Evolutionary conservation across 768 basidiomycete species (phyloP).

Genomic region (Lyophyllum shimeji): DNA sequence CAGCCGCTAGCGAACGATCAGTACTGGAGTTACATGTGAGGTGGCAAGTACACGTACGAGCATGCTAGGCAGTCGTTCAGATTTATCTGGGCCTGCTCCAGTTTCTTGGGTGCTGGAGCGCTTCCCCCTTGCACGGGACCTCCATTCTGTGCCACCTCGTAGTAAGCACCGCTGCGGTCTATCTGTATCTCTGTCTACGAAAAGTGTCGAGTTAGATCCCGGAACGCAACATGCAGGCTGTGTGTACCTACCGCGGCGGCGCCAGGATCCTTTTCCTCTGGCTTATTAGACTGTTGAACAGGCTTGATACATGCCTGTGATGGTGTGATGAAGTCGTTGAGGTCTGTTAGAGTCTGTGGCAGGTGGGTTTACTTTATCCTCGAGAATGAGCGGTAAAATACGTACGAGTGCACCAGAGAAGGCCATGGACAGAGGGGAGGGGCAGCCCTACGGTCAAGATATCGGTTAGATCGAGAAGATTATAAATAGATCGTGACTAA

Average conservation of each 20-base stretch:
- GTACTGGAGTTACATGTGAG: not conserved
- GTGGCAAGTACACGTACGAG: constrained; percentile 58
- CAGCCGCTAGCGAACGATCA: constrained; percentile 66
- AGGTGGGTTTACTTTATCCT: constrained; percentile 1
- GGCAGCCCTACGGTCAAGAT: not conserved
- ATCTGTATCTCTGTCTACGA: constrained; percentile 88
- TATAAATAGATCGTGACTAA: constrained; percentile 10
- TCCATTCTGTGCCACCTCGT: constrained; percentile 61
- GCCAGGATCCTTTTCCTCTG: constrained; percentile 29
- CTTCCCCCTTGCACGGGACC: constrained; percentile 8
- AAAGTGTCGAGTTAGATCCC: not conserved
- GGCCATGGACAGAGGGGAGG: constrained; percentile 49
- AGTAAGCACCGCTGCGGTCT: constrained; percentile 83
- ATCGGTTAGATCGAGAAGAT: not conserved
- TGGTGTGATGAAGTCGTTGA: constrained; percentile 97
- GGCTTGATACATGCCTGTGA: constrained; percentile 98
- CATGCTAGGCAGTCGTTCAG: constrained; percentile 98
- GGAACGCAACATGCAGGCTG: not conserved
- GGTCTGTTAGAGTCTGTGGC: constrained; percentile 80
- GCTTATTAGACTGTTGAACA: constrained; percentile 51
- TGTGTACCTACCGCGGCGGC: constrained; percentile 34
- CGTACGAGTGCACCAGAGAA: constrained; percentile 86
- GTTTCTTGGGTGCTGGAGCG: constrained; percentile 46
- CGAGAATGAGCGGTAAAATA: constrained; percentile 15
- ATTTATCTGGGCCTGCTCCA: constrained; percentile 93